These are phyloP conservation scores for Salvia rosmarinus DNA, from an alignment of 257 asterid species.

Conservation along the genomic window DNA sequence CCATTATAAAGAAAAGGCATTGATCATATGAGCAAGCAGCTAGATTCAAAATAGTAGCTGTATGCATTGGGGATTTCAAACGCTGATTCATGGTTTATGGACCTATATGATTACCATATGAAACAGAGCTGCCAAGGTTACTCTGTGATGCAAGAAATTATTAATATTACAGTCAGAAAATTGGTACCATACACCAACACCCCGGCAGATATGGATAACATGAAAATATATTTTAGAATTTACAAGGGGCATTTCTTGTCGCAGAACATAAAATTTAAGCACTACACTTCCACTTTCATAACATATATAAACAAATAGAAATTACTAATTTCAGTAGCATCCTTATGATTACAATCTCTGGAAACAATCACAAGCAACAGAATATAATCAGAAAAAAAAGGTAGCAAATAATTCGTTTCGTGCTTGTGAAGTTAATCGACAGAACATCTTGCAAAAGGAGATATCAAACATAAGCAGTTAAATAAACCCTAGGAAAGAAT, in stretches of 20 bases:
- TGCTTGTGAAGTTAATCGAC: conserved; percentile 11
- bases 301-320: neutral
- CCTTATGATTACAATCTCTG: neutral
- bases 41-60: neutral
- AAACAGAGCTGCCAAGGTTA: neutral
- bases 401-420: conserved; percentile 18
- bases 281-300: neutral
- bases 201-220: neutral
- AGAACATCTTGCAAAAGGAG: neutral
- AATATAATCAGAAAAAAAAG: neutral
- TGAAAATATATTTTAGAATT: neutral
- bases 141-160: neutral
- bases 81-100: neutral
- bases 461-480: conserved; percentile 7
- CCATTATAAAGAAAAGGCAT: neutral
- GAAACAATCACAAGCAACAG: conserved; percentile 15
- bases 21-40: neutral
- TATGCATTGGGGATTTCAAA: neutral
- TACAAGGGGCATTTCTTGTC: neutral
- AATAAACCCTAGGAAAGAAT: neutral
- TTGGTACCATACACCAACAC: neutral
- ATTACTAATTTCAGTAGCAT: neutral
- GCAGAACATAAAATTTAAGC: neutral
- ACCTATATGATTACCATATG: neutral
- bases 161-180: neutral